These are phyloP conservation scores for Blastocrithidia nonstop DNA, from an alignment of 208 protist species.

Conservation along the genomic window DNA sequence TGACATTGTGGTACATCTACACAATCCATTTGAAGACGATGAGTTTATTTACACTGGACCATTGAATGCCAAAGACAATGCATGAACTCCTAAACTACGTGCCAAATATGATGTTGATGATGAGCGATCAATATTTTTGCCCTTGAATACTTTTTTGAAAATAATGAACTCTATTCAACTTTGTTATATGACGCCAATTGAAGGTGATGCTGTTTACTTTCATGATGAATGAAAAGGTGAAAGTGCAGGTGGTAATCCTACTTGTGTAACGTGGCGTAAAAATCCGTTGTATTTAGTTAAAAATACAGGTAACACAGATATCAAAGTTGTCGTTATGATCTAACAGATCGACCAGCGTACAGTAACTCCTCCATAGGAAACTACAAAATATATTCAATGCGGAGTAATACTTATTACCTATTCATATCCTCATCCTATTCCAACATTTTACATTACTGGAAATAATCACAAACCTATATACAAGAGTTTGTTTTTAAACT, in stretches of 20 bases:
- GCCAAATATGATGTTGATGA: conserved; percentile 18
- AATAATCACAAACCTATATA: conserved; percentile 64
- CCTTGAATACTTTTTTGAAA: conserved; percentile 20
- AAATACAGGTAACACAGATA: conserved; percentile 31
- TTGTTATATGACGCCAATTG: too few relatives aligned
- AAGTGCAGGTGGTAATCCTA: too few relatives aligned
- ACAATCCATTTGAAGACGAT: conserved; percentile 65
- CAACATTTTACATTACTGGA: conserved; percentile 58
- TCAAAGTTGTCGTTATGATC: conserved; percentile 50
- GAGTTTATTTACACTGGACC: too few relatives aligned
- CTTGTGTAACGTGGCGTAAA: too few relatives aligned
- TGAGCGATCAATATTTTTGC: conserved; percentile 43
- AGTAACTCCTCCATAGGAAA: conserved; percentile 36
- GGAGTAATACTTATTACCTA: conserved; percentile 28
- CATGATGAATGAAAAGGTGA: conserved; percentile 16
- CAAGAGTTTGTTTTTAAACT: conserved; percentile 37
- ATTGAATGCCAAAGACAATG: conserved; percentile 30
- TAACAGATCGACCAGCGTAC: conserved; percentile 64
- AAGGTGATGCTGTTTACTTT: background rate
- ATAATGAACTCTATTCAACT: too few relatives aligned
- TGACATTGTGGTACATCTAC: conserved; percentile 59
- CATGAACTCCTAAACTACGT: conserved; percentile 27
- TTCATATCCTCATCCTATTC: conserved; percentile 18
- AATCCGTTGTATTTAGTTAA: too few relatives aligned
- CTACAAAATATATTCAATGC: conserved; percentile 57